Percentiles rank a stretch among this genome's conserved stretches.
Conservation (phyloP, 345 rosid species). For the Laguncularia racemosa region DNA sequence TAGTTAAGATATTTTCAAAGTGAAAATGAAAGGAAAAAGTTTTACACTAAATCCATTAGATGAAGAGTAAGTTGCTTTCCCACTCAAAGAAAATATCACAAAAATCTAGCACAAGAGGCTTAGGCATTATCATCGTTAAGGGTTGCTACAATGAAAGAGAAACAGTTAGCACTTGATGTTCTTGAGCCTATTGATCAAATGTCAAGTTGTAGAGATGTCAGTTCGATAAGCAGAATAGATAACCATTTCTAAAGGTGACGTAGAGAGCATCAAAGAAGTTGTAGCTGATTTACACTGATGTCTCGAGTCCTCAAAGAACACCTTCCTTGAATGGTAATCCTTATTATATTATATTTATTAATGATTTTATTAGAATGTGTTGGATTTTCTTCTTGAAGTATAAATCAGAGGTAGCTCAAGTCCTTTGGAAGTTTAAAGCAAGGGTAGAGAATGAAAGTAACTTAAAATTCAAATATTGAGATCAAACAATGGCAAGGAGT, state of each 20-base stretch:
- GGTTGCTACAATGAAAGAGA: background rate
- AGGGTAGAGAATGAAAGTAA: background rate
- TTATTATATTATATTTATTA: background rate
- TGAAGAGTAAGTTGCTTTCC: too few relatives aligned
- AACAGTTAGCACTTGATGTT: background rate
- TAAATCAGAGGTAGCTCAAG: background rate
- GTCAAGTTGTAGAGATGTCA: too few relatives aligned
- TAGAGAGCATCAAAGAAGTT: conserved; percentile 9
- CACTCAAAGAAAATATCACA: too few relatives aligned
- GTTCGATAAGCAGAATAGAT: too few relatives aligned
- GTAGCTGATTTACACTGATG: conserved; percentile 6
- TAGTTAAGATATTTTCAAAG: background rate
- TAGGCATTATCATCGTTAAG: too few relatives aligned
- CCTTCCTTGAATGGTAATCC: conserved; percentile 4
- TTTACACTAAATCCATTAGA: conserved; percentile 15
- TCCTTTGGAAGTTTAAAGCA: background rate
- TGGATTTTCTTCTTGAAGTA: conserved; percentile 6
- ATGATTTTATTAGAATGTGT: conserved; percentile 5
- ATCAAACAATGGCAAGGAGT: conserved; percentile 3
- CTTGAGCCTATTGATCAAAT: background rate
- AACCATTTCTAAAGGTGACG: background rate
- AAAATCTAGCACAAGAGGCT: too few relatives aligned
- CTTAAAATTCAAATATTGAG: background rate
- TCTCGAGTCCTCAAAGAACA: background rate
- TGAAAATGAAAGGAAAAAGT: conserved; percentile 20